Base-by-base conservation (phyloP, 257 asterid species). In the Solanum phureja region DNA sequence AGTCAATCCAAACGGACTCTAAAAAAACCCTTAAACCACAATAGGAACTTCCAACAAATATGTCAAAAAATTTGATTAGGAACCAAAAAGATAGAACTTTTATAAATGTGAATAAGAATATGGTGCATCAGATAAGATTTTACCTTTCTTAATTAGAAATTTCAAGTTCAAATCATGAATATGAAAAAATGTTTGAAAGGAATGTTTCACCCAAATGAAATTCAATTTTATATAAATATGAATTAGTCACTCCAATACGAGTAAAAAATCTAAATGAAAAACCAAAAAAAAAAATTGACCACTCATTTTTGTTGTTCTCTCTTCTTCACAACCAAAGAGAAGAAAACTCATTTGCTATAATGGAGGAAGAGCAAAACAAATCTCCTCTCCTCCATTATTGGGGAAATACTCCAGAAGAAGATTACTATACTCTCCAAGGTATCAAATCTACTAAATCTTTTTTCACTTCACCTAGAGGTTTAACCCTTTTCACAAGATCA, bases 361-460 rank as follows among this genome's bases (percentile, higher is more conserved):
- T 81, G 85, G 44, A 81, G 68, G 85, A 81, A 46, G 16, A 81
- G 11, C 42, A 46, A 46, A 81, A 4, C 85, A 46, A 81, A 46
- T 44, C 84, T 77, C 84, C 8, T 77, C 84, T 8, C 8, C 92
- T 19, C 87, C 87, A 93, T 87, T 96, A 93, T 95, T 94, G 98
- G 98, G 99, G 99, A 31, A 88, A 88, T 85, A 94, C 94, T 5
- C 91, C 93, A 27, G 99, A 94, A 60, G 91, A 92, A 90, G 98
- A 93, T 19, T 95, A 92, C 73, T 96, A 93, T 93, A 73, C 29
- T 52, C 81, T 84, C 42, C 92, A 94, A 49, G 92, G 92, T 60
- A 92, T 94, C 93, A 91, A 90, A 91, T 95, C 99, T 29, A 89
- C 93, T 24, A 91, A 90, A 3, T 93, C 95, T 14, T 88, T 91